Evolutionary conservation across 257 asterid genomes (phyloP).

Genomic region (Nicotiana tomentosiformis): DNA sequence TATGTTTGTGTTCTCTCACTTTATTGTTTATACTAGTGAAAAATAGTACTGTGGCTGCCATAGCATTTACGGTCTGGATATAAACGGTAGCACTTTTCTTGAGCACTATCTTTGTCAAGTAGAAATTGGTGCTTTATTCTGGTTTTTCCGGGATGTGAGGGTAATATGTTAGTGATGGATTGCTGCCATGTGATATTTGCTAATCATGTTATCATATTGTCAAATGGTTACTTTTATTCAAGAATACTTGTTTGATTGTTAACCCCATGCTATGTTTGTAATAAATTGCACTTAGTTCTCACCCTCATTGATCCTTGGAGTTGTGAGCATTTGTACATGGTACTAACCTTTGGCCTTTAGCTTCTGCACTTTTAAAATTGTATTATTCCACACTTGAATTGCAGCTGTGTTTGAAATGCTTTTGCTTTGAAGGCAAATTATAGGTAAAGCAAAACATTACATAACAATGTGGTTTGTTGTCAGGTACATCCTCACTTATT

Average conservation of each 20-base stretch:
- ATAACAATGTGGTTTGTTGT: neutral
- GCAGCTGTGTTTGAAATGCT: neutral
- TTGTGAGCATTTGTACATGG: conserved; percentile 1
- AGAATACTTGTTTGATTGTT: neutral
- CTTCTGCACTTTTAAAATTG: neutral
- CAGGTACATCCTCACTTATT: conserved; percentile 62
- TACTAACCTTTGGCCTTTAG: neutral
- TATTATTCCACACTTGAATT: neutral
- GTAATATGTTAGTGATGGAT: neutral
- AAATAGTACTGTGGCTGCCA: neutral
- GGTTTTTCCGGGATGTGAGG: neutral
- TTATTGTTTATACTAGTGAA: neutral
- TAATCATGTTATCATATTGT: neutral
- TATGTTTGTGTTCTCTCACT: neutral
- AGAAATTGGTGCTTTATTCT: neutral
- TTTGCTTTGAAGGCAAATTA: neutral
- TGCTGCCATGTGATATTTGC: neutral
- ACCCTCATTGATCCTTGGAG: conserved; percentile 1
- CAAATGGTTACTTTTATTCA: neutral
- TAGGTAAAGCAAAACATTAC: neutral
- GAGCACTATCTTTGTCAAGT: neutral
- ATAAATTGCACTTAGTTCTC: neutral
- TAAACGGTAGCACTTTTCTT: neutral
- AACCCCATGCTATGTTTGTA: neutral
- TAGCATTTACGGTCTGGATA: neutral